These are phyloP conservation scores for Aspergillus sp. DNA, from an alignment of 2,329 filamentous ascomycete genomes.

Conservation along the genomic window DNA sequence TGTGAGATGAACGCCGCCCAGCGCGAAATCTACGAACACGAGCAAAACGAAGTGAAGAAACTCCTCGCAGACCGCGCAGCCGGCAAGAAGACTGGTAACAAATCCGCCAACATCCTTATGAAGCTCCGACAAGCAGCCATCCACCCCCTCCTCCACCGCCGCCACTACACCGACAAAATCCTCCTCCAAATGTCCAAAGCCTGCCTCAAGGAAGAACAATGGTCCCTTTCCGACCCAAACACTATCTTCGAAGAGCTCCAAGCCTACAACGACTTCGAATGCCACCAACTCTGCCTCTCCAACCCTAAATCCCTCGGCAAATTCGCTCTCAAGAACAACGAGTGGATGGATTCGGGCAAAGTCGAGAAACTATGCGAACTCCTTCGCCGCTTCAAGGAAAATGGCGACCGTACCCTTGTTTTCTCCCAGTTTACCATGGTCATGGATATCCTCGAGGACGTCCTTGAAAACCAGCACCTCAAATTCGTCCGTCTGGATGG, in stretches of 20 bases:
- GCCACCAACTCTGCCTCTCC: slow-evolving; percentile 61
- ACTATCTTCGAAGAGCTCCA: slow-evolving; percentile 60
- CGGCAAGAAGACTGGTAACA: slow-evolving; percentile 58
- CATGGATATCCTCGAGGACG: slow-evolving; percentile 85
- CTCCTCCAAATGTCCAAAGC: slow-evolving; percentile 78
- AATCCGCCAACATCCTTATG: slow-evolving; percentile 75
- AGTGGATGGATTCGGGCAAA: slow-evolving; percentile 80
- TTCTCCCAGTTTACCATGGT: slow-evolving; percentile 94
- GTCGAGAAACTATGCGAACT: slow-evolving; percentile 79
- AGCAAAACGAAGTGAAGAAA: slow-evolving; percentile 66
- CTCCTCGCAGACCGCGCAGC: slow-evolving; percentile 63
- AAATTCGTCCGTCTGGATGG: slow-evolving; percentile 87
- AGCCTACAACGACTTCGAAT: slow-evolving; percentile 64
- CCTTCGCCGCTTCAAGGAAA: slow-evolving; percentile 71
- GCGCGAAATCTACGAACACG: slow-evolving; percentile 71
- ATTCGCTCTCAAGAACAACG: slow-evolving; percentile 62
- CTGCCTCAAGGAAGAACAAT: slow-evolving; percentile 70
- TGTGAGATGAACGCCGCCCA: slow-evolving; percentile 79
- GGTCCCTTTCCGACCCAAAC: slow-evolving; percentile 54
- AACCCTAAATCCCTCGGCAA: slow-evolving; percentile 58
- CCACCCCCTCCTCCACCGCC: slow-evolving; percentile 85
- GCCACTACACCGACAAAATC: slow-evolving; percentile 74
- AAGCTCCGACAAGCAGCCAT: slow-evolving; percentile 90
- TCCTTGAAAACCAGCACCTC: slow-evolving; percentile 73
- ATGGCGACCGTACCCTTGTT: slow-evolving; percentile 84